phyloP scores from a whole-genome alignment of 495 filamentous ascomycete genomes.

The Lasiosphaeriaceae sp. region DNA sequence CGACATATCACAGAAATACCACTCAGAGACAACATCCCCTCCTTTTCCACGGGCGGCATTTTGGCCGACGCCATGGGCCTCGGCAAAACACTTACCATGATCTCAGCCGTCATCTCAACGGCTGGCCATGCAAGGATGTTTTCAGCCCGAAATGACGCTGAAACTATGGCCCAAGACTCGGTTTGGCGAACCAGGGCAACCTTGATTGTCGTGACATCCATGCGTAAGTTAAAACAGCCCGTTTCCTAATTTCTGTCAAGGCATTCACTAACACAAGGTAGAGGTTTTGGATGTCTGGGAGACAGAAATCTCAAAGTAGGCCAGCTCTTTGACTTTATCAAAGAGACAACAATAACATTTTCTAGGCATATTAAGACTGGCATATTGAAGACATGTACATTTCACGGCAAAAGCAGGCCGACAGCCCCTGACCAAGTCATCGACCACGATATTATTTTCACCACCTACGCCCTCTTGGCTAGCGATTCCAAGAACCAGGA shows the following conservation, averaged over 20 bases:
- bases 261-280: not conserved
- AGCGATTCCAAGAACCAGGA: not conserved
- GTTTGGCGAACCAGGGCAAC: not conserved
- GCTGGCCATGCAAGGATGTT: not conserved
- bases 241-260: too few relatives aligned
- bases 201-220: not conserved
- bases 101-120: not conserved
- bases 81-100: not conserved
- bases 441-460: not conserved
- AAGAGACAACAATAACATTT: not conserved
- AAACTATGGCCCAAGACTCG: not conserved
- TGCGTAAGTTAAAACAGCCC: not conserved
- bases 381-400: not conserved
- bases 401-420: not conserved
- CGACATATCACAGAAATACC: not conserved
- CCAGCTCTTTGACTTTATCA: not conserved
- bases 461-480: not conserved
- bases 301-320: not conserved
- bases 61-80: conserved; percentile 1
- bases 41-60: not conserved
- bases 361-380: not conserved
- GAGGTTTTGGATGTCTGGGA: not conserved
- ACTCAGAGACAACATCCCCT: not conserved
- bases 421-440: too few relatives aligned
- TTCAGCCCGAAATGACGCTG: not conserved